Base-by-base conservation (phyloP, 768 basidiomycete genomes). In the Sutorius australiensis region DNA sequence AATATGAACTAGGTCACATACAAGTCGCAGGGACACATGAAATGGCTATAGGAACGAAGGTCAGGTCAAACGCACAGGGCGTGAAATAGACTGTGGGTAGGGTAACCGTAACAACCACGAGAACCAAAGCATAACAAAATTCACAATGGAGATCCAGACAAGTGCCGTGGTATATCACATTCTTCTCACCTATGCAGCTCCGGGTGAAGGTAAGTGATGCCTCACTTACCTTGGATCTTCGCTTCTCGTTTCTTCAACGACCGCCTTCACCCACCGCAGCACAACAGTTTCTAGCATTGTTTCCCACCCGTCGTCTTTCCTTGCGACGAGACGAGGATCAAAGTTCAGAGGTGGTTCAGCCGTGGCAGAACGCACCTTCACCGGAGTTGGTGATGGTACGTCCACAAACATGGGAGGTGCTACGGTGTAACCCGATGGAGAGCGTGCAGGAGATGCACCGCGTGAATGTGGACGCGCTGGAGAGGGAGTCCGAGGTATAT, bases 301-400 rank as follows among this genome's bases (percentile, higher is more conserved):
- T 51, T 91, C 85, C 92, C 92, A 95, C 0, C 87, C 90, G 0
- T 79, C 76, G 11, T 87, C 91, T 51, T 77, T 81, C 53, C 81
- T 75, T 28, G 91, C 92, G 3, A 94, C 80, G 3, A 83, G 67
- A 41, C 80, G 79, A 0, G 89, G 82, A 61, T 94, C 90, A 56
- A 95, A 94, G 5, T 75, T 50, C 30, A 89, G 67, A 0, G 80
- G 73, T 0, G 78, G 73, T 50, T 81, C 80, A 4, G 71, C 60
- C 10, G 69, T 61, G 17, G 72, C 65, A 53, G 77, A 78, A 21
- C 74, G 72, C 28, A 66, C 48, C 44, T 63, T 68, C n/a, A 66
- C 53, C 13, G 65, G 71, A 12, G 74, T 67, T 17, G 67, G 53
- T 1, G 70, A 59, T 9, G 72, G 63, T 1, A 56, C 58, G 6